Evolutionary conservation across 2,329 filamentous ascomycete genomes (phyloP).

Genomic region (Trichophyton schoenleinii): DNA sequence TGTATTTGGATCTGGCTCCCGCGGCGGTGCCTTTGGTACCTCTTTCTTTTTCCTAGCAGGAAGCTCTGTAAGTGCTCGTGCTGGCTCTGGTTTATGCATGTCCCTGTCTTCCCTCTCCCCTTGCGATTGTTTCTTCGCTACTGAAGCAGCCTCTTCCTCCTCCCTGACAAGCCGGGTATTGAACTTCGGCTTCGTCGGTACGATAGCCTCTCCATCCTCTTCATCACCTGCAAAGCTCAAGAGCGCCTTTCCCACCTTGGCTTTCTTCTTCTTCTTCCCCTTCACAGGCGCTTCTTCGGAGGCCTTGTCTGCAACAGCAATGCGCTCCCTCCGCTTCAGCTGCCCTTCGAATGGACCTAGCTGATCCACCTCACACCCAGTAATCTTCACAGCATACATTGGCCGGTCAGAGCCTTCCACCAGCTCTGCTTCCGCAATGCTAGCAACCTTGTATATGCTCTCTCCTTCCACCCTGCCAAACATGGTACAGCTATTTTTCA

Average conservation of each 20-base stretch:
- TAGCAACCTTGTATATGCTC: slow-evolving; percentile 89
- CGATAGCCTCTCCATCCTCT: slow-evolving; percentile 25
- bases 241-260: slow-evolving; percentile 32
- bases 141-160: slow-evolving; percentile 12
- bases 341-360: slow-evolving; percentile 35
- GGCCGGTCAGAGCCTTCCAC: slow-evolving; percentile 68
- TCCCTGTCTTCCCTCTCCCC: slow-evolving; percentile 4
- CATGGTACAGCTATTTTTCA: slow-evolving; percentile 81
- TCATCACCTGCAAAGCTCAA: slow-evolving; percentile 36
- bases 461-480: slow-evolving; percentile 88
- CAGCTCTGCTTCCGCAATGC: slow-evolving; percentile 80
- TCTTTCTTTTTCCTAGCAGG: slow-evolving; percentile 8
- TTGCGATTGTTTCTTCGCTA: slow-evolving; percentile 11
- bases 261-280: slow-evolving; percentile 33
- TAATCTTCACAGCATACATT: slow-evolving; percentile 70
- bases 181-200: slow-evolving; percentile 36
- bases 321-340: slow-evolving; percentile 30
- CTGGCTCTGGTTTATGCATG: slow-evolving; percentile 3
- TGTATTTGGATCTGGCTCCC: slow-evolving; percentile 29
- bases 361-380: slow-evolving; percentile 34
- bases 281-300: slow-evolving; percentile 19
- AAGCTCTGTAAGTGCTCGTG: slow-evolving; percentile 4
- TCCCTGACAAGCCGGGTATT: slow-evolving; percentile 35
- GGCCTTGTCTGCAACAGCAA: slow-evolving; percentile 19
- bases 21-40: slow-evolving; percentile 24